Conservation (phyloP, 2,329 filamentous ascomycete genomes). For the Penicillium hesseltinei region DNA sequence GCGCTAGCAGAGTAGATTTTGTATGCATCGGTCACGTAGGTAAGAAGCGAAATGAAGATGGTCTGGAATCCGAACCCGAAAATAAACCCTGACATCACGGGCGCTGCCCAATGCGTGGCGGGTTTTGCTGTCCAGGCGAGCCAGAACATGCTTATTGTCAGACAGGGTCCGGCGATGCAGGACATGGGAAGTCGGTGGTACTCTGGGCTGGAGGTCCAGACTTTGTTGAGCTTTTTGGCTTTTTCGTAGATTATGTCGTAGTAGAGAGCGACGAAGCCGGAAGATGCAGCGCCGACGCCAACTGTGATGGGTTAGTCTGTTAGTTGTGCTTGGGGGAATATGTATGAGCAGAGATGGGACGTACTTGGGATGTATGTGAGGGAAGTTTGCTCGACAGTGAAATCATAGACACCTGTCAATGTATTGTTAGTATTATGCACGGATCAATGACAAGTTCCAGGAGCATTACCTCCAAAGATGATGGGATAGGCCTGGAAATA, state of each 20-base stretch:
- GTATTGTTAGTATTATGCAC: background rate
- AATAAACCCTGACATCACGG: conserved; percentile 59
- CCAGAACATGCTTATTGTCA: conserved; percentile 53
- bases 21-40: conserved; percentile 68
- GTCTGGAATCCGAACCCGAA: conserved; percentile 63
- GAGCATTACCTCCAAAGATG: conserved; percentile 56
- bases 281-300: conserved; percentile 60
- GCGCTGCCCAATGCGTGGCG: conserved; percentile 53
- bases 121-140: conserved; percentile 58
- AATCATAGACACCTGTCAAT: conserved; percentile 54
- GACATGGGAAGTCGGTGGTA: conserved; percentile 70
- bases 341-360: background rate
- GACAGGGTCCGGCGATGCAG: conserved; percentile 66
- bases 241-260: conserved; percentile 62
- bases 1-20: conserved; percentile 61
- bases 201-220: conserved; percentile 58
- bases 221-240: conserved; percentile 49
- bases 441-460: background rate
- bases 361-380: conserved; percentile 64
- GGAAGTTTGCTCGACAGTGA: conserved; percentile 63
- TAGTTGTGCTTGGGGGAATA: background rate
- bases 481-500: conserved; percentile 74
- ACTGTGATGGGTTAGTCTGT: conserved; percentile 38
- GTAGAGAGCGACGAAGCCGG: conserved; percentile 60
- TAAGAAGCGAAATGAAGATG: conserved; percentile 63